Base-by-base conservation (phyloP, 345 rosid species). In the Reutealis trisperma region DNA sequence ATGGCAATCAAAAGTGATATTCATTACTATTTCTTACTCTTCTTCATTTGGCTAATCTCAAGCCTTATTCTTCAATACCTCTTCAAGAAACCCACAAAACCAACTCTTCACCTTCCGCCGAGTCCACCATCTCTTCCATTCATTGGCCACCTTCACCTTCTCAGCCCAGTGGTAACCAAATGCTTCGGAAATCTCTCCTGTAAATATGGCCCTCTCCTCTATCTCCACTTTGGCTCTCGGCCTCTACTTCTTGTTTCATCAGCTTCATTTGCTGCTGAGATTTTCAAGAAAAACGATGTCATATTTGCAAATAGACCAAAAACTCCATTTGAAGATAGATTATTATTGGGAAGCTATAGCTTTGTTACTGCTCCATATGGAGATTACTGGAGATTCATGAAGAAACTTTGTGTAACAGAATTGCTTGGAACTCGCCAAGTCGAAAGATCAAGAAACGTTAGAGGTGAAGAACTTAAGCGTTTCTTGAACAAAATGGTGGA, bases 361-460 rank as follows among this genome's bases (percentile, higher is more conserved):
- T 76, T 85, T 16, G 0, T 68, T 47, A 58, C 71, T 60, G 82
- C 82, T 15, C 85, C 86, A 24, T 84, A 84, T 75, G 90, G 86
- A 70, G 84, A 83, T 9, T 67, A 42, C 71, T 67, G 71, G 71
- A 67, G 25, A 55, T 84, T 84, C 81, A 82, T 88, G 89, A 86
- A 79, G 82, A 86, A 88, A 70, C 81, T 86, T 5, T 80, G 83
- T 58, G 77, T 84, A 49, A 84, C 86, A 22, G 74, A 88, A 2
- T 66, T 88, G 73, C 85, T 88, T 3, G 82, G 81, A 5, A 5
- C 75, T 21, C 78, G 68, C 18, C 83, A 87, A 51, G 72, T 86
- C 2, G 79, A 84, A 41, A 70, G 76, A 52, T 75, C 83, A 14
- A 42, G 68, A 18, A 13, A 27, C 8, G 30, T 82, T 42, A 71